These are phyloP conservation scores for Aureobasidium sp. DNA, from an alignment of 2,329 filamentous ascomycete genomes.

Conservation along the genomic window DNA sequence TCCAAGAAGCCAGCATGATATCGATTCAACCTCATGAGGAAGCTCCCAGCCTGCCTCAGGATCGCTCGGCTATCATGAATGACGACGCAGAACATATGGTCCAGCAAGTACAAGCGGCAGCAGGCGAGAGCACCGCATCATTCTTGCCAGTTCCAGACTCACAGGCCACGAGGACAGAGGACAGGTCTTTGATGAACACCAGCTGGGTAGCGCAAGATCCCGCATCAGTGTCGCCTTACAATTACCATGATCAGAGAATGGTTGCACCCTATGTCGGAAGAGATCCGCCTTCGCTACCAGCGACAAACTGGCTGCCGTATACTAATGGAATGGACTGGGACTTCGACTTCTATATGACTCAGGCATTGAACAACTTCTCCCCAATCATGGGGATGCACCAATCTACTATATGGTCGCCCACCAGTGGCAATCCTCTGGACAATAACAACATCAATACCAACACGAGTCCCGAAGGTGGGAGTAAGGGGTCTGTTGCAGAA, in stretches of 20 bases:
- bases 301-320: constrained; percentile 4
- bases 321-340: background rate
- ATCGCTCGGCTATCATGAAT: background rate
- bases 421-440: background rate
- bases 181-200: background rate
- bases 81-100: background rate
- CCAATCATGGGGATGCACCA: background rate
- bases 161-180: background rate
- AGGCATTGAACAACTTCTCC: constrained; percentile 3
- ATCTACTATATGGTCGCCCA: background rate
- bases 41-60: background rate
- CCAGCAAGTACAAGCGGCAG: background rate
- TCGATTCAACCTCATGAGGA: background rate
- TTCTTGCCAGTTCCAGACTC: background rate
- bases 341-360: constrained; percentile 8
- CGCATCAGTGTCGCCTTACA: background rate
- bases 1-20: background rate
- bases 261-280: background rate
- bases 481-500: background rate
- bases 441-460: background rate
- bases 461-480: background rate
- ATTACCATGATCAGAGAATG: background rate
- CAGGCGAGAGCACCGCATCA: background rate
- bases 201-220: background rate
- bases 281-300: background rate